Evolutionary conservation across 768 basidiomycete species (phyloP).

Genomic region (Serendipita vermifera): DNA sequence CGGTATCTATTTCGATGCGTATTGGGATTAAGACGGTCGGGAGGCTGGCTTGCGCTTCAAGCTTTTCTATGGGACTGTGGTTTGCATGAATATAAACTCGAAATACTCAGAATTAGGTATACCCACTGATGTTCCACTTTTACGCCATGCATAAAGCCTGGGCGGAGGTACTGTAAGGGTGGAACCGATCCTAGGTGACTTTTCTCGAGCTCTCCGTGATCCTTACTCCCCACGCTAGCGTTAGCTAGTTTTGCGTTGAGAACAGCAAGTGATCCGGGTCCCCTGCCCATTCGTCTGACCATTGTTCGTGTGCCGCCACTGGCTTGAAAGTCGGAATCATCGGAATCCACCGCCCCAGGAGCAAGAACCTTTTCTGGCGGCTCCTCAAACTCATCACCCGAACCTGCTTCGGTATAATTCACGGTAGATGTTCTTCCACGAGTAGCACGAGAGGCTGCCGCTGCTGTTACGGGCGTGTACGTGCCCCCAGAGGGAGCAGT

Average conservation of each 20-base stretch:
- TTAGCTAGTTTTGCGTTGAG: constrained; percentile 24
- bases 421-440: constrained; percentile 47
- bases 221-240: constrained; percentile 22
- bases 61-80: constrained; percentile 41
- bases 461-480: constrained; percentile 17
- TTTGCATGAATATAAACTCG: constrained; percentile 9
- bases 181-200: constrained; percentile 82
- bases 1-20: constrained; percentile 88
- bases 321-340: constrained; percentile 70
- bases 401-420: constrained; percentile 80
- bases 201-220: constrained; percentile 65
- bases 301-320: constrained; percentile 49
- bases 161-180: constrained; percentile 61
- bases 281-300: constrained; percentile 32
- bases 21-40: constrained; percentile 67
- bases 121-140: constrained; percentile 67
- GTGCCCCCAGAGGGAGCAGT: constrained; percentile 16
- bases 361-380: constrained; percentile 42
- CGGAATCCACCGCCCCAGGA: constrained; percentile 42
- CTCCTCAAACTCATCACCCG: constrained; percentile 68
- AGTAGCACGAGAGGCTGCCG: constrained; percentile 25
- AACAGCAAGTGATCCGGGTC: constrained; percentile 22
- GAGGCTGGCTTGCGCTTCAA: constrained; percentile 48
- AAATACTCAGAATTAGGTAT: constrained; percentile 8
- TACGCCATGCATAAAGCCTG: constrained; percentile 44